phyloP scores from a whole-genome alignment of 2,329 filamentous ascomycete genomes.

The Cladosporium phlei region DNA sequence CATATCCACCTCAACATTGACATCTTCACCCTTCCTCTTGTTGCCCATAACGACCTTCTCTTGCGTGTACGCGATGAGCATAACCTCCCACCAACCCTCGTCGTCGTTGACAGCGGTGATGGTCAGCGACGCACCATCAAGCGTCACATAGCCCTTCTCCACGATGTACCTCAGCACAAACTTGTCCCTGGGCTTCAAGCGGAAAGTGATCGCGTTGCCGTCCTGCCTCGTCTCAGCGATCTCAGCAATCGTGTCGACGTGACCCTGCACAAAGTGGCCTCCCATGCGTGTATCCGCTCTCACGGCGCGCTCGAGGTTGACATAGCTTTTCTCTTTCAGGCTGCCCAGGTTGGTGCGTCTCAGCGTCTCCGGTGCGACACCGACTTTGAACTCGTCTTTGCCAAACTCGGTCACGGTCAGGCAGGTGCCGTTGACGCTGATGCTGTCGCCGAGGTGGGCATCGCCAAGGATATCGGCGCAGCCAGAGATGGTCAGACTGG shows the following conservation, averaged over 20 bases:
- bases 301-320: conserved; percentile 94
- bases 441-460: conserved; percentile 84
- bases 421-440: conserved; percentile 92
- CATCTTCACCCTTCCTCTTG: conserved; percentile 73
- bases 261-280: conserved; percentile 95
- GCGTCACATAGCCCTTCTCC: conserved; percentile 90
- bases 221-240: conserved; percentile 71
- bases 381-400: conserved; percentile 70
- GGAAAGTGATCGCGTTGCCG: conserved; percentile 84
- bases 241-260: conserved; percentile 84
- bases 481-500: conserved; percentile 80
- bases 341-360: conserved; percentile 90
- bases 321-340: conserved; percentile 59
- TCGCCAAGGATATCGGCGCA: conserved; percentile 73
- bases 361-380: conserved; percentile 90
- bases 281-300: conserved; percentile 91
- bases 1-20: conserved; percentile 93
- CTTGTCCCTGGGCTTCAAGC: conserved; percentile 66
- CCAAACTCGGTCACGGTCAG: conserved; percentile 80
- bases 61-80: conserved; percentile 96
- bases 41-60: conserved; percentile 77
- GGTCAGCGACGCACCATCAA: conserved; percentile 92
- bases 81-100: conserved; percentile 87
- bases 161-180: conserved; percentile 80
- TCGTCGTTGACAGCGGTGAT: conserved; percentile 81